These are phyloP conservation scores for Eutypa lata DNA, from an alignment of 2,329 filamentous ascomycete genomes.

Conservation along the genomic window DNA sequence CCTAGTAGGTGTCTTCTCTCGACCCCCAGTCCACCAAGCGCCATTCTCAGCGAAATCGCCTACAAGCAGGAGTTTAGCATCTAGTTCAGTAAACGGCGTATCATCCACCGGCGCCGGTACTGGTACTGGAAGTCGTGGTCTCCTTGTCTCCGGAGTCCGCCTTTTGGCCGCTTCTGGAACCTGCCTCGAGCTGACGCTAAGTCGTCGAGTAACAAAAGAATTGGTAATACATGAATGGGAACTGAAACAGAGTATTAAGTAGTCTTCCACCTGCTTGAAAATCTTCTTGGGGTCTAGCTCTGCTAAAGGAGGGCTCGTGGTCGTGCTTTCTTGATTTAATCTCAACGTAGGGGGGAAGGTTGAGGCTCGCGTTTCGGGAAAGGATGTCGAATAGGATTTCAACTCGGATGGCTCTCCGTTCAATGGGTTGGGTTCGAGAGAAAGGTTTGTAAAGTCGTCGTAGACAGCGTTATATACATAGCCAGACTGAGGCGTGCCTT, in stretches of 20 bases:
- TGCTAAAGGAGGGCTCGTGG: conserved; percentile 10
- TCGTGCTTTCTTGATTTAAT: conserved; percentile 2
- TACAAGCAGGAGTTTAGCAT: conserved; percentile 70
- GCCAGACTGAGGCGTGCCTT: conserved; percentile 16
- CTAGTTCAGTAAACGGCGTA: conserved; percentile 57
- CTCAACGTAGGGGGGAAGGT: conserved; percentile 12
- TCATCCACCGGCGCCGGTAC: no score
- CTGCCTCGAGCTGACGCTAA: conserved; percentile 25
- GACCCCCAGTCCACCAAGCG: conserved; percentile 73
- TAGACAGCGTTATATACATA: conserved; percentile 28
- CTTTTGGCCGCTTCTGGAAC: conserved; percentile 25
- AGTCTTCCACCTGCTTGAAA: conserved; percentile 76
- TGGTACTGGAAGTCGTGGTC: conserved; percentile 24
- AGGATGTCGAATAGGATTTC: conserved; percentile 45
- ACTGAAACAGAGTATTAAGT: conserved; percentile 66
- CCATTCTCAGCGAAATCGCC: conserved; percentile 80
- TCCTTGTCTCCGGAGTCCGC: conserved; percentile 31
- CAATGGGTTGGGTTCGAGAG: conserved; percentile 31
- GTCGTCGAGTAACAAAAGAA: conserved; percentile 63
- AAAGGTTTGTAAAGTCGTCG: conserved; percentile 33
- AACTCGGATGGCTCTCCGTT: conserved; percentile 20
- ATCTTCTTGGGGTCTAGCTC: conserved; percentile 51
- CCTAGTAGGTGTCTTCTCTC: conserved; percentile 36
- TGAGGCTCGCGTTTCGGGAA: conserved; percentile 32
- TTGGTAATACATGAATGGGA: conserved; percentile 71